Evolutionary conservation across 768 basidiomycete genomes (phyloP).

Genomic region (Phallus indusiatus): DNA sequence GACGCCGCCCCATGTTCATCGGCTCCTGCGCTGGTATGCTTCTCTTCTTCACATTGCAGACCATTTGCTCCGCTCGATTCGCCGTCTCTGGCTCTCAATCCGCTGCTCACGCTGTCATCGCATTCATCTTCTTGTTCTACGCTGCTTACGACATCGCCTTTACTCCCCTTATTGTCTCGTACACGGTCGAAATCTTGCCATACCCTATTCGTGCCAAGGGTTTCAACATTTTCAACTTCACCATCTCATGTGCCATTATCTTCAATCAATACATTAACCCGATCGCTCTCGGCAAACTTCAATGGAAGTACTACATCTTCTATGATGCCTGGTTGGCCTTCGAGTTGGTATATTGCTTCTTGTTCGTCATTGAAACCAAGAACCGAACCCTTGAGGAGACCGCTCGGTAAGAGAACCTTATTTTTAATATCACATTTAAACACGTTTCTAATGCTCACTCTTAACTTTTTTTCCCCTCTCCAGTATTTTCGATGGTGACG

Average conservation of each 20-base stretch:
- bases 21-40: constrained; percentile 17
- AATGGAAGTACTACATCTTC: constrained; percentile 62
- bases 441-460: background rate
- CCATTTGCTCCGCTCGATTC: constrained; percentile 50
- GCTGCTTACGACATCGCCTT: constrained; percentile 74
- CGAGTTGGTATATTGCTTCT: constrained; percentile 55
- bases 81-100: constrained; percentile 23
- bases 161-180: constrained; percentile 77
- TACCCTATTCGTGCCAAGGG: constrained; percentile 80
- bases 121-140: constrained; percentile 79
- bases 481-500: constrained; percentile 59
- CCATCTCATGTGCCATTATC: constrained; percentile 69
- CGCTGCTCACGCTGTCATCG: constrained; percentile 66
- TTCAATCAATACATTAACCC: constrained; percentile 86
- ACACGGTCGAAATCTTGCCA: constrained; percentile 85
- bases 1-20: constrained; percentile 60
- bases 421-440: background rate
- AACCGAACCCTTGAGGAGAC: constrained; percentile 71
- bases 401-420: constrained; percentile 36
- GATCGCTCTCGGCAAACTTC: constrained; percentile 51
- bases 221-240: constrained; percentile 72
- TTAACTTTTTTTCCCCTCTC: background rate
- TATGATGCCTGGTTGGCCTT: constrained; percentile 63
- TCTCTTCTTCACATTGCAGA: constrained; percentile 40
- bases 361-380: constrained; percentile 44